A percentile compares a stretch with the other conserved stretches of the same genome.
Evolutionary conservation across 225 moss, liverwort and hornwort species (phyloP).

Genomic region (Takakia lepidozioides): DNA sequence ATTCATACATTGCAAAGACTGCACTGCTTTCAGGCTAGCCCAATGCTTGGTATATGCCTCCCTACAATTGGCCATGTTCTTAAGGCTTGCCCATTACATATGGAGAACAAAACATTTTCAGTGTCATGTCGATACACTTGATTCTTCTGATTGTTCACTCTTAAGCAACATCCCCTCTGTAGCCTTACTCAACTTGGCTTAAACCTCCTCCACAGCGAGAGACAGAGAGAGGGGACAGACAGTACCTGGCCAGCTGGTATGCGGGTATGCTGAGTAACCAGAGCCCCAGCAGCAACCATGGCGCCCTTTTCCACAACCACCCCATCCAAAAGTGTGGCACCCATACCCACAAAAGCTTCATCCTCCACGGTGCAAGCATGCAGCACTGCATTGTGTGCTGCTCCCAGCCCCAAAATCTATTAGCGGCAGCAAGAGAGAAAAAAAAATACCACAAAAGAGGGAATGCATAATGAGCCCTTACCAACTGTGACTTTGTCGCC

Average conservation of each 20-base stretch:
- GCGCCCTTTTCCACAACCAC: conserved; percentile 89
- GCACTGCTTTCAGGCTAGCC: too few relatives aligned
- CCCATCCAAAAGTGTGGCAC: conserved; percentile 80
- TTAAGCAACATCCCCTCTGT: too few relatives aligned
- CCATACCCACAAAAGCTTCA: conserved; percentile 91
- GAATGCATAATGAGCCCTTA: conserved; percentile 16
- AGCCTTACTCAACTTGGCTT: too few relatives aligned
- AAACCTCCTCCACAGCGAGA: too few relatives aligned
- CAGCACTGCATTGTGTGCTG: conserved; percentile 82
- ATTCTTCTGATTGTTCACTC: neutral
- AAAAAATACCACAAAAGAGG: too few relatives aligned
- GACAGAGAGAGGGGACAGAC: too few relatives aligned
- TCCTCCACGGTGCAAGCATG: conserved; percentile 95
- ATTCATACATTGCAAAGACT: too few relatives aligned
- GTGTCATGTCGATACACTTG: neutral
- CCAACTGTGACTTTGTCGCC: conserved; percentile 93
- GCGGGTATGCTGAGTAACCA: conserved; percentile 67
- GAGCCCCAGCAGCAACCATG: conserved; percentile 79
- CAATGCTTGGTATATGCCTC: too few relatives aligned
- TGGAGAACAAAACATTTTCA: neutral
- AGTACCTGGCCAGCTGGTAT: conserved; percentile 75
- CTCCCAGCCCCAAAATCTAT: conserved; percentile 10
- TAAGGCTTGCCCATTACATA: too few relatives aligned
- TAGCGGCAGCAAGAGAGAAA: too few relatives aligned
- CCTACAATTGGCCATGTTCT: too few relatives aligned